Evolutionary conservation across 1,284 basidiomycete species (phyloP).

Genomic region (Malassezia psittaci): DNA sequence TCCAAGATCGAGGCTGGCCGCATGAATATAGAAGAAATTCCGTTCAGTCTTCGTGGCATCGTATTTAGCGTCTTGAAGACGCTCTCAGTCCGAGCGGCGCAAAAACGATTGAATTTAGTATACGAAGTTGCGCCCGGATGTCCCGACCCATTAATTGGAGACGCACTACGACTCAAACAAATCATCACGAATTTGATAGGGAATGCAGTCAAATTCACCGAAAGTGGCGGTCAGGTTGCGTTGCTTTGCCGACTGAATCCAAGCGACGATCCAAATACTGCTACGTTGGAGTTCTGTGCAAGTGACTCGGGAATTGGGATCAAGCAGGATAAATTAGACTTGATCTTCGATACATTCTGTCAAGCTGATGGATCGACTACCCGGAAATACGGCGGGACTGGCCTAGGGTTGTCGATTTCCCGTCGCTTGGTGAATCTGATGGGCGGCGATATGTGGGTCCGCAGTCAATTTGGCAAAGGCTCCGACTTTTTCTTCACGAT

Average conservation of each 20-base stretch:
- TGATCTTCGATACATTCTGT: slow-evolving; percentile 99
- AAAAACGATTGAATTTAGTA: slow-evolving; percentile 91
- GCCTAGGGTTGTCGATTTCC: slow-evolving; percentile 65
- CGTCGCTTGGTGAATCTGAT: slow-evolving; percentile 89
- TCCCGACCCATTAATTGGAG: slow-evolving; percentile 92
- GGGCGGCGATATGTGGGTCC: slow-evolving; percentile 98
- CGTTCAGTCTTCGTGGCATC: slow-evolving; percentile 91
- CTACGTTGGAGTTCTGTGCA: slow-evolving; percentile 88
- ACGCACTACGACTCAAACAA: slow-evolving; percentile 64
- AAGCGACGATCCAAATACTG: slow-evolving; percentile 62
- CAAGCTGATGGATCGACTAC: slow-evolving; percentile 72
- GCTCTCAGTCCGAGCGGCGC: slow-evolving; percentile 89
- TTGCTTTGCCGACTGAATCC: slow-evolving; percentile 68
- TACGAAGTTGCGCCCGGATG: slow-evolving; percentile 94
- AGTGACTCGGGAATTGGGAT: slow-evolving; percentile 98
- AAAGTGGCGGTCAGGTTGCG: slow-evolving; percentile 73
- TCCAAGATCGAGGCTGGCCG: slow-evolving; percentile 70
- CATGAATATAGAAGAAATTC: slow-evolving; percentile 98
- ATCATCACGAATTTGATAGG: slow-evolving; percentile 46
- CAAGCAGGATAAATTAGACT: slow-evolving; percentile 92
- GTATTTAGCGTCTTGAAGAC: slow-evolving; percentile 98
- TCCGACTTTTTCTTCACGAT: slow-evolving; percentile 97
- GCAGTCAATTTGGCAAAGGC: slow-evolving; percentile 74
- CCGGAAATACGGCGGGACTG: slow-evolving; percentile 88
- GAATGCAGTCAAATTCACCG: slow-evolving; percentile 62